Evolutionary conservation across 2,329 filamentous ascomycete species (phyloP), one percentile per base, ranked within the genome.

Genomic region (Dendrostoma leiphaemia): DNA sequence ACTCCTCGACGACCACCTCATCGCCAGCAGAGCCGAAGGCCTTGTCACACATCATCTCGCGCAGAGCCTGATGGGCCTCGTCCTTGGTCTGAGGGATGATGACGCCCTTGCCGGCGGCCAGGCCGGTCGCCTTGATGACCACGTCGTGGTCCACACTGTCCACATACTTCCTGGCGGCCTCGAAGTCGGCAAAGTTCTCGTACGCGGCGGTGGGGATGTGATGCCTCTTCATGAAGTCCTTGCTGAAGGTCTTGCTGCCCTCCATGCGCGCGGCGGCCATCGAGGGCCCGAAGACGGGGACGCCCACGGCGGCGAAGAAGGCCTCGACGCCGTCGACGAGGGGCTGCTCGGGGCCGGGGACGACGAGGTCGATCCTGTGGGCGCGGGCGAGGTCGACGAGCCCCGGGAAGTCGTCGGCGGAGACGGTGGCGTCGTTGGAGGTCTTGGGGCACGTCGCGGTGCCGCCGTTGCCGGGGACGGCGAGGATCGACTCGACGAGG

Each of bases 1-100:
- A 94, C 72, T 99, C 93, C 70, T 99, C 94, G 60, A 99, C 92
- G 40, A 99, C 93, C 19, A 99, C 91, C 71, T 95, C 90, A 61
- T 90, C 83, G 34, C 93, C 93, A 15, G 93, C 93, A 43, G 81
- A 76, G 15, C 93, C 93, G 65, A 97, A 99, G 51, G 91, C 88
- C 66, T 83, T 88, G 64, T 90, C 83, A 34, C 93, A 74, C 93
- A 99, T 97, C 63, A 97, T 96, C 60, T 91, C 86, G 67, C 87
- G 88, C 48, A 99, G 79, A 0, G 89, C 93, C 45, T 82, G 76
- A 60, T 89, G 86, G 48, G 92, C 93, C 71, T 97, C 92, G 59
- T 90, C 82, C 69, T 90, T 92, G 28, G 82, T 86, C 54, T 83
- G 77, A 3, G 92, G 92, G 60, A 97, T 89, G 49, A 97, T 90